Base-by-base conservation (phyloP, 2,329 filamentous ascomycete species). In the Epichloe sp. region DNA sequence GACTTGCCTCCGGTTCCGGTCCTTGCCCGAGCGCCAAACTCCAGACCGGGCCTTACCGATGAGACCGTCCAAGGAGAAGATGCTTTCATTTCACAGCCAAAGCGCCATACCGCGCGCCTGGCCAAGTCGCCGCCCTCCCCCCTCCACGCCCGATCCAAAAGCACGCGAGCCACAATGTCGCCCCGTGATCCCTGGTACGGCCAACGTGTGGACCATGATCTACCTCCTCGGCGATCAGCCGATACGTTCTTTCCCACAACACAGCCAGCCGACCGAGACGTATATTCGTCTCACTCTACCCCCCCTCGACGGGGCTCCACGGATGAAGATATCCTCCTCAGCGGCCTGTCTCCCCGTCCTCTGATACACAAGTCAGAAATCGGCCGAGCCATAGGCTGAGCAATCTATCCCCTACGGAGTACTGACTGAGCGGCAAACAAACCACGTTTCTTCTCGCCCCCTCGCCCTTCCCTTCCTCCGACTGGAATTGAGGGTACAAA, bases 31-130 rank as follows among this genome's bases (percentile, higher is more conserved):
- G 80, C 80, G 6, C 80, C 80, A 12, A 83, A 83, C 57, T 71
- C 80, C n/a, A 70, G 80, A 19, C 72, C 72, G 1, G 80, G 80
- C 15, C 70, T 84, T 5, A 83, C 80, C 2, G 80, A 83, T 54
- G 78, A 82, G 57, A 64, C 73, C 1, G 62, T 83, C 3, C 78
- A 79, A 5, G 80, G 80, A 36, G 80, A 78, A 52, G 74, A 76
- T 44, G 77, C 80, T 3, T 84, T 80, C 55, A 62, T 83, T 34
- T 64, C 73, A 7, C 66, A 70, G 11, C 68, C 75, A 1, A 79
- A 73, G 61, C 73, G 77, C 11, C 73, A 76, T 14, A 68, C 71
- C 2, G 77, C 77, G 21, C 50, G 47, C 8, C 47, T 54, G 11
- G 40, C 75, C 1, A 80, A 73, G 62, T 72, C 77, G 11, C 73